Conservation (phyloP, 345 rosid species). For the Citrus trifoliata region DNA sequence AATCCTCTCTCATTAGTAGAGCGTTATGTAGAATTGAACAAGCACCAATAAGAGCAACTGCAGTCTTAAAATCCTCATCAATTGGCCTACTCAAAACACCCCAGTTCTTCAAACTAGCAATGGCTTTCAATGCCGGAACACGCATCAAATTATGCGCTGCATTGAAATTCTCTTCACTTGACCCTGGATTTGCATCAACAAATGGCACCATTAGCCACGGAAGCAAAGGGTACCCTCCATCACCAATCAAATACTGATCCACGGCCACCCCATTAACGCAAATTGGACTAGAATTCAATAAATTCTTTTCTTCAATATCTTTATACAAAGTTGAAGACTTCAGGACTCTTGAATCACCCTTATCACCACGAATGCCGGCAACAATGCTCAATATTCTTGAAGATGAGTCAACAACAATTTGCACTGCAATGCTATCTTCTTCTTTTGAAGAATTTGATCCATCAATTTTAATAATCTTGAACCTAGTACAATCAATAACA, state of each 20-base stretch:
- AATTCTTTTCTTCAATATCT: conserved; percentile 40
- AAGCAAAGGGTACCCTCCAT: conserved; percentile 52
- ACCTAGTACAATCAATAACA: conserved; percentile 47
- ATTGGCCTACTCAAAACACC: conserved; percentile 49
- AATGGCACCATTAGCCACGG: conserved; percentile 72
- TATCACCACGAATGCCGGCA: conserved; percentile 55
- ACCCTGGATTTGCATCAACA: conserved; percentile 25
- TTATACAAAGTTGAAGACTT: conserved; percentile 43
- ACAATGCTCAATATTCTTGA: conserved; percentile 50
- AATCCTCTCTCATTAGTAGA: conserved; percentile 58
- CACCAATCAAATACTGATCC: conserved; percentile 54
- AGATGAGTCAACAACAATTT: conserved; percentile 58
- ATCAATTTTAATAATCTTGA: conserved; percentile 26
- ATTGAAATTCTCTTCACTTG: conserved; percentile 45
- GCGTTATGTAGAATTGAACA: conserved; percentile 68
- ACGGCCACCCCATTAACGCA: conserved; percentile 29
- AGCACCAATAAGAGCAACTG: conserved; percentile 53
- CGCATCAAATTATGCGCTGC: conserved; percentile 28
- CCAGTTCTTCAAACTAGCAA: conserved; percentile 62
- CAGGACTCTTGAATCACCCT: conserved; percentile 35
- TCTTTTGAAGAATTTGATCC: conserved; percentile 5
- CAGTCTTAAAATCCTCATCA: conserved; percentile 47
- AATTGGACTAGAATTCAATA: conserved; percentile 31
- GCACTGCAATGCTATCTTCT: conserved; percentile 41
- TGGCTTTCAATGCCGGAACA: conserved; percentile 32